Evolutionary conservation across 768 basidiomycete genomes (phyloP).

Genomic region (Suillus americanus): DNA sequence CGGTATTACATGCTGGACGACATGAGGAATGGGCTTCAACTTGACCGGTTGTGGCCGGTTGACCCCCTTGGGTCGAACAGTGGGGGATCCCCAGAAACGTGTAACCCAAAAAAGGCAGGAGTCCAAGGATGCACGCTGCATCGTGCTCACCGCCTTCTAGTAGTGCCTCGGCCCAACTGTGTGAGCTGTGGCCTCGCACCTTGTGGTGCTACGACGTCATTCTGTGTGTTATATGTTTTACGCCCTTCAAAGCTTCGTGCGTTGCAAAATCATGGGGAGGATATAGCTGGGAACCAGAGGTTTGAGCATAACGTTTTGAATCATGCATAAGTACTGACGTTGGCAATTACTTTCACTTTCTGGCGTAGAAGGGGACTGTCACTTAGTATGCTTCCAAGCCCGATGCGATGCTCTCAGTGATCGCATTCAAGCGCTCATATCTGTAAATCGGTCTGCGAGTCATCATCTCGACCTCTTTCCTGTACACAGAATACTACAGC

Average conservation of each 20-base stretch:
- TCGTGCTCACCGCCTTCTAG: not conserved
- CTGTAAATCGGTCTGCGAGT: not conserved
- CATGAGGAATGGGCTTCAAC: not conserved
- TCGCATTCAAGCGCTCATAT: not conserved
- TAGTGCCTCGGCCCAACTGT: not conserved
- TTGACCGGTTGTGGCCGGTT: no score
- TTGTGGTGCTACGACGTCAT: not conserved
- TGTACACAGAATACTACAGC: constrained; percentile 3
- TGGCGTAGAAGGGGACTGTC: not conserved
- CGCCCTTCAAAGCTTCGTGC: not conserved
- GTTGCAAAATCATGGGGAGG: not conserved
- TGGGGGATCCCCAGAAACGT: not conserved
- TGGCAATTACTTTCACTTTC: not conserved
- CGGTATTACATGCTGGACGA: not conserved
- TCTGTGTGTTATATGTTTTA: not conserved
- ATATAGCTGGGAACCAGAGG: not conserved
- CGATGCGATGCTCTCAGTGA: not conserved
- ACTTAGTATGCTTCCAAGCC: not conserved
- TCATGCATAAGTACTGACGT: not conserved
- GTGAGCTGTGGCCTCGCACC: not conserved
- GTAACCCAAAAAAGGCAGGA: not conserved
- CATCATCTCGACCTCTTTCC: not conserved
- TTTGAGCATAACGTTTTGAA: not conserved
- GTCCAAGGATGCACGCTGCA: not conserved
- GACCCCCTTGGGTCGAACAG: not conserved